phyloP scores from a whole-genome alignment of 306 rosid species.

The Quercus aquifolioides region DNA sequence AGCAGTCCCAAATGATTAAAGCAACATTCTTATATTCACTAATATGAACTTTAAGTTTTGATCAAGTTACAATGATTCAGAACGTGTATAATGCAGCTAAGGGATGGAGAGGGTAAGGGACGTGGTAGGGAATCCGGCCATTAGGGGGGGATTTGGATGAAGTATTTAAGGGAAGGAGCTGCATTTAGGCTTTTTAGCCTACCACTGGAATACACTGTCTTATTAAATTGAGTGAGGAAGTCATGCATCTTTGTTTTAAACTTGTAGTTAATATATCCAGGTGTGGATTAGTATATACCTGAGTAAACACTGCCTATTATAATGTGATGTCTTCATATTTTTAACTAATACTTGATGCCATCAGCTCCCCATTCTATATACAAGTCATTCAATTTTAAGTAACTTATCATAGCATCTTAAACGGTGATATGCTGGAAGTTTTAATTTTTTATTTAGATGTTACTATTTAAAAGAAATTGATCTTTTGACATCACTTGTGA shows the following conservation, averaged over 20 bases:
- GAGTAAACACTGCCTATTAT: not conserved
- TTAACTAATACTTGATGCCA: not conserved
- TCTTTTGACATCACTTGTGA: not conserved
- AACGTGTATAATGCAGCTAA: not conserved
- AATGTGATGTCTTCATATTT: not conserved
- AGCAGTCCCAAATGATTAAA: not conserved
- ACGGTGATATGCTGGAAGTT: not conserved
- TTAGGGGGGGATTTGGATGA: not conserved
- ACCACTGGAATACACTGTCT: not conserved
- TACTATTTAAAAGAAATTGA: not conserved
- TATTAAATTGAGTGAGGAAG: not conserved
- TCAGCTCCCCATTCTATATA: not conserved
- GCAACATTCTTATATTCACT: not conserved
- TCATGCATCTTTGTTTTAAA: not conserved
- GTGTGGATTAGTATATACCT: not conserved
- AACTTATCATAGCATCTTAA: not conserved
- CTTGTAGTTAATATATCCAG: not conserved
- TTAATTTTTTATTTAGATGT: not conserved
- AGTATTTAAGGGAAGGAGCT: not conserved
- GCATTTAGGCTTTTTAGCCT: not conserved
- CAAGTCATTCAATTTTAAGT: not conserved
- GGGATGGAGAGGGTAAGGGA: not conserved
- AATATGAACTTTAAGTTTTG: not conserved
- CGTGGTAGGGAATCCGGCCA: not conserved
- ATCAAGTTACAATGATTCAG: not conserved